phyloP scores from a whole-genome alignment of 176 grass and related monocot genomes.

The Dendrocalamus sinicus region DNA sequence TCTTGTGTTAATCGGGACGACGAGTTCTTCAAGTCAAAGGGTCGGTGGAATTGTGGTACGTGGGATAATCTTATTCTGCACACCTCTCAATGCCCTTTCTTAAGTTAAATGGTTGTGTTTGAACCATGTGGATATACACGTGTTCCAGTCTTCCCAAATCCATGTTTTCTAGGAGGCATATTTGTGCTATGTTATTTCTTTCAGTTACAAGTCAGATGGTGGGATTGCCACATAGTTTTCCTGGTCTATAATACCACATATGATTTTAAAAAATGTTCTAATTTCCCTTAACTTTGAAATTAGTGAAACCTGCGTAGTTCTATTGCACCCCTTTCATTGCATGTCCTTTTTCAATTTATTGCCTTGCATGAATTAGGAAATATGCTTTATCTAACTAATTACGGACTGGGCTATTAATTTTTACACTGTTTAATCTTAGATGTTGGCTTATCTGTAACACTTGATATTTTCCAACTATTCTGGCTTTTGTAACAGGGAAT shows the following conservation, averaged over 20 bases:
- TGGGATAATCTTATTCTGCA: slow-evolving; percentile 27
- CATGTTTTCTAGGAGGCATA: slow-evolving; percentile 12
- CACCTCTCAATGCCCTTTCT: background rate
- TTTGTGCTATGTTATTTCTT: too few relatives aligned
- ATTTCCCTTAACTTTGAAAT: slow-evolving; percentile 16
- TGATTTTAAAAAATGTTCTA: slow-evolving; percentile 20
- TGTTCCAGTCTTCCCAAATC: slow-evolving; percentile 15
- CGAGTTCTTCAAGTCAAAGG: slow-evolving; percentile 91
- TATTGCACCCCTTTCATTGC: slow-evolving; percentile 5
- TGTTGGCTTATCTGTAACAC: background rate
- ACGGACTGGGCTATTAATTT: background rate
- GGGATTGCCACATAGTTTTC: background rate
- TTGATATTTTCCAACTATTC: slow-evolving; percentile 15
- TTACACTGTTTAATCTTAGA: background rate
- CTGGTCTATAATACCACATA: slow-evolving; percentile 13
- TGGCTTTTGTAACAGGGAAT: slow-evolving; percentile 8
- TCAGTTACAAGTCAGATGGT: background rate
- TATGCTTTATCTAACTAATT: background rate
- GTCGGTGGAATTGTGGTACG: slow-evolving; percentile 97
- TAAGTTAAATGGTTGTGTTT: slow-evolving; percentile 18
- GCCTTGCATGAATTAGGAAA: slow-evolving; percentile 31
- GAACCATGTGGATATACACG: slow-evolving; percentile 19
- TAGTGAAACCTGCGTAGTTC: background rate
- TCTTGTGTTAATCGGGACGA: slow-evolving; percentile 97
- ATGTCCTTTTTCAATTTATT: background rate